Evolutionary conservation across 306 rosid genomes (phyloP).

Genomic region (Potentilla sterilis): DNA sequence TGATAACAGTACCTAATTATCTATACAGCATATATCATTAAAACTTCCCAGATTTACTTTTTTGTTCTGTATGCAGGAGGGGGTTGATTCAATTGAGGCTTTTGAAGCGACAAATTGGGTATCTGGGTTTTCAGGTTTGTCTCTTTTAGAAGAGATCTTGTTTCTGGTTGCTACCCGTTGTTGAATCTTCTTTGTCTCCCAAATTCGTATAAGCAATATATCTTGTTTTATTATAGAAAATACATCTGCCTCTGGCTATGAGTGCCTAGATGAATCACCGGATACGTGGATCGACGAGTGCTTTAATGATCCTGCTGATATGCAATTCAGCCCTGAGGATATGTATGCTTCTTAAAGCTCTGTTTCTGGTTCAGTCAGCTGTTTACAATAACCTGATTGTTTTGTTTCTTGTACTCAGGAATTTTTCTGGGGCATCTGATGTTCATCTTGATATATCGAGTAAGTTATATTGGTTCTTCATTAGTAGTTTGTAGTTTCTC

Average conservation of each 20-base stretch:
- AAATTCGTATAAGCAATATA: conserved; percentile 13
- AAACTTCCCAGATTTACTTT: conserved; percentile 9
- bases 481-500: conserved; percentile 1
- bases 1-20: conserved; percentile 13
- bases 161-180: background rate
- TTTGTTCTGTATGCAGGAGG: conserved; percentile 49
- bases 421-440: conserved; percentile 45
- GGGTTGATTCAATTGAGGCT: conserved; percentile 37
- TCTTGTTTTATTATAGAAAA: conserved; percentile 37
- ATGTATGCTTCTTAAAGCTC: conserved; percentile 52
- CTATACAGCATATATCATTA: conserved; percentile 1
- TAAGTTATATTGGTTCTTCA: conserved; percentile 30
- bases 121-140: conserved; percentile 55
- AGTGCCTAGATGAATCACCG: conserved; percentile 54
- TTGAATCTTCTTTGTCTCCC: background rate
- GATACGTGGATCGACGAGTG: conserved; percentile 79
- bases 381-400: conserved; percentile 32
- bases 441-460: conserved; percentile 62
- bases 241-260: conserved; percentile 47
- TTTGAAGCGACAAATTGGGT: conserved; percentile 47
- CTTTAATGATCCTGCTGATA: conserved; percentile 55
- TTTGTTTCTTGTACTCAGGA: conserved; percentile 49
- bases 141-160: conserved; percentile 18
- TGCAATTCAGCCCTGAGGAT: conserved; percentile 57
- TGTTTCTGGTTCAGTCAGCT: conserved; percentile 11